Base-by-base conservation (phyloP, 2,329 filamentous ascomycete genomes). In the Periconia sp. region DNA sequence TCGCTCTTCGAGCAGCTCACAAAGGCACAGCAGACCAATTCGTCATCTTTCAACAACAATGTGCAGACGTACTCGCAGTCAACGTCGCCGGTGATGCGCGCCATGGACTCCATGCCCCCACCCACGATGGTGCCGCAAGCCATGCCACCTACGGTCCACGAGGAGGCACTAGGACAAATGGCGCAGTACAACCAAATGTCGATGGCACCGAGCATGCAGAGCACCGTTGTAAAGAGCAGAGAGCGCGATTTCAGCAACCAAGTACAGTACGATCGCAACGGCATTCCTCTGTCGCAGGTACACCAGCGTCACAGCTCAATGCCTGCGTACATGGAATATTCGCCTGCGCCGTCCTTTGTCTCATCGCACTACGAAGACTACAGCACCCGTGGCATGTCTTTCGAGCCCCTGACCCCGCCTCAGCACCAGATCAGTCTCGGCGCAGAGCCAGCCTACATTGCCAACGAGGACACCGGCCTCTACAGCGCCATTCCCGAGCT, bases 311-410 rank as follows among this genome's bases (percentile, higher is more conserved):
- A 97, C 73, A 88, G 92, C 49, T 99, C 94, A n/a, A 96, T 99
- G 91, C 94, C 94, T 36, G 88, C 91, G 15, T 99, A 95, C 69
- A 86, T 97, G 70, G 94, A 99, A 73, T 99, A 97, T 77, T 99
- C 94, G 12, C 94, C 94, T 39, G 94, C 94, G 0, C 94, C 94
- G 2, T 97, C 94, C 1, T 97, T 97, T 65, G 92, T 96, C 38
- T 97, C 94, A n/a, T 97, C 94, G 1, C 92, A 96, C 63, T 96
- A 92, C 63, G 94, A 97, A 68, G 92, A 97, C 70, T 99, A 96
- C 78, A 95, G 90, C 82, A 92, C 92, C 68, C 88, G 94, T 44
- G 94, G 91, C 37, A 85, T 97, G 63, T 97, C 92, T 3, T 99
- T 92, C 68, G 94, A 99, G 78, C 94, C 94, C 38, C 85, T 99